Evolutionary conservation across 23 red algal genomes (phyloP), one percentile per base, ranked within the genome.

Genomic region (Gracilariopsis chorda): DNA sequence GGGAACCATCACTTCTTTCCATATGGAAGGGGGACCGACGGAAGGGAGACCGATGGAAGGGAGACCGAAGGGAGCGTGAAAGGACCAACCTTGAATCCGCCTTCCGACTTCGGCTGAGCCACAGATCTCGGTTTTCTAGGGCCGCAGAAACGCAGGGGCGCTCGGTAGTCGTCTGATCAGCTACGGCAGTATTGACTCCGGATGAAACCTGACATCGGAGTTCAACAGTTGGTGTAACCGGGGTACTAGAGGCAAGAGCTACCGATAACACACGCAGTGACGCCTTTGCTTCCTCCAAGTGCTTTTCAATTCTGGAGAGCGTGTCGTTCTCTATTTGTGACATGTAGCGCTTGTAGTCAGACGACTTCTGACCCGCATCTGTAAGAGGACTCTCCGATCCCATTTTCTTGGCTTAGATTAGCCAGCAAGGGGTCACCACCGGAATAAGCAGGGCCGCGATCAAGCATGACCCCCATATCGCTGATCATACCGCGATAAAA

Each of bases 321-420:
- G 80, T 65, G 77, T 93, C 80, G 48, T 56, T 74, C 90, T 93
- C 90, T 46, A 93, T 84, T 34, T 73, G 79, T 12, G 56, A 47
- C 45, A 41, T 37, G 80, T 72, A 93, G 13, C 81, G 80, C 48
- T 59, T 87, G 81, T 86, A 93, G 48, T 83, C 80, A 8, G 78
- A 83, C 4, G 90, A 65, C 47, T 93, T 84, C 34, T 42, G 69
- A 29, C 90, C 90, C 9, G 30, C 69, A 21, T 84, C 71, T 4
- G 90, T 28, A 11, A 93, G 72, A 3, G 90, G 34, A 9, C 78
- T 79, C 20, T 87, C 81, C 1, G 35, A 19, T 9, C 67, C 68
- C 80, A 86, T 78, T 46, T 78, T 37, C 42, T 76, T 80, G 29
- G 88, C 74, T 44, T 71, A 92, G 88, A 36, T 92, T 92, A 7